phyloP scores from a whole-genome alignment of 2,329 filamentous ascomycete species.

The Fusarium drepaniforme region DNA sequence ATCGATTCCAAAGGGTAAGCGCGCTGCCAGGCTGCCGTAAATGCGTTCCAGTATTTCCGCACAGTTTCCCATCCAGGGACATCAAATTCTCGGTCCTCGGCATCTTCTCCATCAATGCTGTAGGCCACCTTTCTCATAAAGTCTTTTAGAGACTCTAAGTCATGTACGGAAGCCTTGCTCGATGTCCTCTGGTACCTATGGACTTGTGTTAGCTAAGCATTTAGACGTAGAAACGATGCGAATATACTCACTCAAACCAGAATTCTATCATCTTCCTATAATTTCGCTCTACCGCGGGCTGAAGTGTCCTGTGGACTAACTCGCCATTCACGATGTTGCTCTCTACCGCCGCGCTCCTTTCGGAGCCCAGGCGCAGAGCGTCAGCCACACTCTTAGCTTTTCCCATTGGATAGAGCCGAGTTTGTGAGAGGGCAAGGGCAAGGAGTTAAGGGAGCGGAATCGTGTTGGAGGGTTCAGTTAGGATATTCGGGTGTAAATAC shows the following conservation, averaged over 20 bases:
- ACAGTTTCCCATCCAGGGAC: background rate
- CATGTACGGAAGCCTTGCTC: background rate
- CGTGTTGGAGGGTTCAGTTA: background rate
- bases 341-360: background rate
- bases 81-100: background rate
- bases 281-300: background rate
- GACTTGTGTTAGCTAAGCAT: background rate
- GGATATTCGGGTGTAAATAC: background rate
- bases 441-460: background rate
- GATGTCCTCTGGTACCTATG: background rate
- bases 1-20: background rate
- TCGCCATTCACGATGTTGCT: background rate
- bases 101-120: background rate
- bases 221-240: background rate
- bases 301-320: background rate
- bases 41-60: background rate
- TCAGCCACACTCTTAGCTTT: background rate
- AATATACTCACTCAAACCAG: background rate
- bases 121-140: background rate
- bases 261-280: background rate
- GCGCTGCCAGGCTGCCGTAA: background rate
- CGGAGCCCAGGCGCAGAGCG: background rate
- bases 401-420: background rate
- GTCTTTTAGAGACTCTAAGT: background rate
- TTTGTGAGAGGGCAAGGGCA: background rate